phyloP scores from a whole-genome alignment of 1,284 basidiomycete species.

The Tilletia indica region DNA sequence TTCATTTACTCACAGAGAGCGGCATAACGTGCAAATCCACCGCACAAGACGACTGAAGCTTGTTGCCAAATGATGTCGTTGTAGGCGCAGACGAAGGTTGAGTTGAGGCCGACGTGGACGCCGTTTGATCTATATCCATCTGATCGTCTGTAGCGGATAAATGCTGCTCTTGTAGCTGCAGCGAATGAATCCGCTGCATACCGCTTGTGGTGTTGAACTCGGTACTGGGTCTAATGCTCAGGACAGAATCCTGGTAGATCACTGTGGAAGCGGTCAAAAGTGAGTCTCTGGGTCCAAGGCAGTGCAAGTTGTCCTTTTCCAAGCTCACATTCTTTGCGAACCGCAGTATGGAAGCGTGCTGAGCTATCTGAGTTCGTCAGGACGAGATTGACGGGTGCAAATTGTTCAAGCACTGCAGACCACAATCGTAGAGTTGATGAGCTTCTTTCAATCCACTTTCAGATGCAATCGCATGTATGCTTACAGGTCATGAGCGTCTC shows the following conservation, averaged over 20 bases:
- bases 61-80: not conserved
- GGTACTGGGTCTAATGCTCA: slow-evolving; percentile 7
- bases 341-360: not conserved
- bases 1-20: not conserved
- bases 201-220: not conserved
- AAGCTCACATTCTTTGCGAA: not conserved
- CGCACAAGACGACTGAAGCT: not conserved
- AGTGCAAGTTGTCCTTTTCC: too few species aligned
- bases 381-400: not conserved
- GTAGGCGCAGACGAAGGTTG: not conserved
- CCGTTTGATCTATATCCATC: too few species aligned
- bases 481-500: too few species aligned
- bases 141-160: too few species aligned
- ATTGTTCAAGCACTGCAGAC: slow-evolving; percentile 10
- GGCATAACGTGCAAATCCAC: slow-evolving; percentile 11
- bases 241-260: not conserved
- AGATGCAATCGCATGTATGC: too few species aligned
- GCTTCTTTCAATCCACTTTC: too few species aligned
- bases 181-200: not conserved
- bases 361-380: slow-evolving; percentile 14
- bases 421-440: too few species aligned
- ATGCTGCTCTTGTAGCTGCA: not conserved
- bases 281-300: too few species aligned
- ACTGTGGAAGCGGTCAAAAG: slow-evolving; percentile 1
- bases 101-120: too few species aligned